Base-by-base conservation (phyloP, 768 basidiomycete species). In the Mycena chlorophos region DNA sequence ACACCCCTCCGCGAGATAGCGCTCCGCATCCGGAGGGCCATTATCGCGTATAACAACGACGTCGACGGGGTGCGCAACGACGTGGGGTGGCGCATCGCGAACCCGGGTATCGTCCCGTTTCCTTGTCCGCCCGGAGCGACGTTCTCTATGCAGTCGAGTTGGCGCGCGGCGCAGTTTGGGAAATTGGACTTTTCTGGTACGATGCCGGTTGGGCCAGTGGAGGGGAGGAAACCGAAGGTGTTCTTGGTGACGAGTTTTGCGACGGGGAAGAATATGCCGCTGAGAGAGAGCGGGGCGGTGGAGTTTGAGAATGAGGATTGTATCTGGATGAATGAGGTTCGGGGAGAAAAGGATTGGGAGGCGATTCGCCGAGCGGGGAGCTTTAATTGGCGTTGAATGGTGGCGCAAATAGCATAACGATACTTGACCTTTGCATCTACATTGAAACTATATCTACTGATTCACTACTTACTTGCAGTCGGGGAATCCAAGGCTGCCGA, bases 401-500 rank as follows among this genome's bases (percentile, higher is more conserved):
- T n/a, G n/a, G n/a, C n/a, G n/a, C n/a, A n/a, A n/a, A n/a, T n/a
- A n/a, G n/a, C n/a, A n/a, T n/a, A n/a, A n/a, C n/a, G n/a, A n/a
- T n/a, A n/a, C n/a, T n/a, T n/a, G n/a, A n/a, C n/a, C n/a, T n/a
- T n/a, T n/a, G n/a, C n/a, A n/a, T n/a, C n/a, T n/a, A n/a, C n/a
- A n/a, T n/a, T n/a, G n/a, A n/a, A n/a, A n/a, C n/a, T n/a, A n/a
- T n/a, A n/a, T n/a, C n/a, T 37, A 10, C n/a, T n/a, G n/a, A n/a
- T 37, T 10, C 34, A 37, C 10, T n/a, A 37, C 54, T 55, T 65
- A 72, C 62, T 71, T 67, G 72, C 80, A 78, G 65, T 85, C 82
- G 26, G 77, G 75, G 78, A 88, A 85, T 10, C 85, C 84, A 40
- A 88, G 78, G 55, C 60, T 65, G 54, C 85, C 85, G 73, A 79